These are phyloP conservation scores for Tuber calosporum DNA, from an alignment of 495 filamentous ascomycete species.

Conservation along the genomic window DNA sequence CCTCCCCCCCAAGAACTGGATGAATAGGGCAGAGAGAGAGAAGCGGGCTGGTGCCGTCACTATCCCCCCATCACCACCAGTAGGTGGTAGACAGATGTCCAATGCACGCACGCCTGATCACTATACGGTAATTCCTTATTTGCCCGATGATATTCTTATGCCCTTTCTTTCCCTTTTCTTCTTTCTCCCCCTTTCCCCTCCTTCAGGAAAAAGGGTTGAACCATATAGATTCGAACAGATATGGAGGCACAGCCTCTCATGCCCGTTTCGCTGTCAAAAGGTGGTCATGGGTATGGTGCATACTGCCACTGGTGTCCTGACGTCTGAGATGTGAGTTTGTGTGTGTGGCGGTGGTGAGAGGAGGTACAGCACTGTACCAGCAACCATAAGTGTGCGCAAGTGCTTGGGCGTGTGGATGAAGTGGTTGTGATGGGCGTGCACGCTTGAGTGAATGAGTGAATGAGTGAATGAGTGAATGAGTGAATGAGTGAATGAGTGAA, in stretches of 20 bases:
- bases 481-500: background rate
- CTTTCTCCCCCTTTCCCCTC: background rate
- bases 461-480: background rate
- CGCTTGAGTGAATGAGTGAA: background rate
- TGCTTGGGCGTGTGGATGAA: background rate
- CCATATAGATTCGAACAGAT: constrained; percentile 2
- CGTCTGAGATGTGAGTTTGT: background rate
- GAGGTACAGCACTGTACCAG: background rate
- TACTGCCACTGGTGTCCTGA: constrained; percentile 5
- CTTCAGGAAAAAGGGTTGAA: background rate
- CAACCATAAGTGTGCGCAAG: background rate
- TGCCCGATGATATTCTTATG: background rate
- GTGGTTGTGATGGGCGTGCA: background rate
- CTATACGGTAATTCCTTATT: constrained; percentile 1
- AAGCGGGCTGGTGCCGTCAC: background rate
- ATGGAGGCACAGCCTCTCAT: background rate
- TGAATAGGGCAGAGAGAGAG: background rate
- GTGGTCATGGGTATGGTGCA: background rate
- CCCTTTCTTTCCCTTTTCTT: background rate
- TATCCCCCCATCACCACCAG: background rate
- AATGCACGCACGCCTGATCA: background rate
- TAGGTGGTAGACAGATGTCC: background rate
- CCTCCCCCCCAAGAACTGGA: background rate
- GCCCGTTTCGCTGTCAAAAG: background rate
- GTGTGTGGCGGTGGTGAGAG: constrained; percentile 1